Base-by-base conservation (phyloP, 306 rosid species). In the Rosa persica region DNA sequence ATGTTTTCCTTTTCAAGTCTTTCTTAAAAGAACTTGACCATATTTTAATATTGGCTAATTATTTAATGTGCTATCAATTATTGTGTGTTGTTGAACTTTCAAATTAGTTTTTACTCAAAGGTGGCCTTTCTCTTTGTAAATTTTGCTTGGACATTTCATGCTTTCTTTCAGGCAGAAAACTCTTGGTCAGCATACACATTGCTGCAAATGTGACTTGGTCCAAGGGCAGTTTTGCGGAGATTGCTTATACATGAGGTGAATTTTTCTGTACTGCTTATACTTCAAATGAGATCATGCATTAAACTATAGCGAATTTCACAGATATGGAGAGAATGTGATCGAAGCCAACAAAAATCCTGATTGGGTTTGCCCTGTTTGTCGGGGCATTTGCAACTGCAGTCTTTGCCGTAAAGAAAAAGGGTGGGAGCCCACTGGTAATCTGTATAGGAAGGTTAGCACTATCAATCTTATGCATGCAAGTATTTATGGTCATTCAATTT, bases 181-280 rank as follows among this genome's bases (percentile, higher is more conserved):
- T 71, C 80, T 88, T 65, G 73, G 90, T 57, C 75, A 73, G 83
- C 87, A 66, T 61, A 89, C 94, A 27, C 67, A 12, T 73, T 89
- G 98, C 85, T 69, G 77, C 83, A 89, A 81, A 84, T 93, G 94
- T n/a, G 87, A 83, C 75, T 81, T 87, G 80, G 83, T 68, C 77
- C 94, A 86, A 64, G 93, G 98, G 23, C 78, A 76, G 79, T 12
- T 93, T 2, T 90, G 98, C 73, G 98, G 98, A 81, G 98, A 93
- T 86, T 93, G 96, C 96, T 84, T 93, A 83, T 93, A 87, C 88
- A 81, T 25, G 55, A 89, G 98, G 98, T 93, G 81, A 87, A 65
- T 47, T 42, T 62, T 77, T 81, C 71, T 61, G 12, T 22, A 57
- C 12, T 58, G 34, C 65, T 58, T 58, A 25, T 4, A 23, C 34